A percentile compares a stretch with the other conserved stretches of the same genome.
Conservation (phyloP, 2,329 filamentous ascomycete species). For the Pleomassaria siparia region DNA sequence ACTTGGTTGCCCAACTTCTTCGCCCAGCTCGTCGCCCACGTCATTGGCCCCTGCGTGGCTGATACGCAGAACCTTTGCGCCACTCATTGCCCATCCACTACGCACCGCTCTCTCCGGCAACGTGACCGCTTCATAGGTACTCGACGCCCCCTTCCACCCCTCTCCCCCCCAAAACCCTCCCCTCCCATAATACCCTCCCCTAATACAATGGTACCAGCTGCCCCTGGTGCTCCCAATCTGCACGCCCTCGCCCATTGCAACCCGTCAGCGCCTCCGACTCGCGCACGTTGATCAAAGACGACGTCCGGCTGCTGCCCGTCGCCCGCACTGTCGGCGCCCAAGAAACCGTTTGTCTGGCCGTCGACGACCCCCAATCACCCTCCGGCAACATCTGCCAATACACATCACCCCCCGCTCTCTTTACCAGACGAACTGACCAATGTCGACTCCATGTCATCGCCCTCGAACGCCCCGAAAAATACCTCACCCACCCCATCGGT, state of each 20-base stretch:
- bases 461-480: conserved; percentile 41
- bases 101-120: conserved; percentile 17
- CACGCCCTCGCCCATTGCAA: background rate
- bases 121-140: conserved; percentile 27
- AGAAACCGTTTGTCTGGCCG: conserved; percentile 1
- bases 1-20: no score
- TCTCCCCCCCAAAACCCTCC: no score
- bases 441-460: conserved; percentile 48
- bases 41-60: background rate
- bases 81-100: conserved; percentile 1
- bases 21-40: no score
- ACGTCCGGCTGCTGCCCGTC: conserved; percentile 6
- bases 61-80: background rate
- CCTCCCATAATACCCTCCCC: no score
- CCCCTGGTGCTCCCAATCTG: conserved; percentile 13
- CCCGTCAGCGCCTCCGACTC: conserved; percentile 21
- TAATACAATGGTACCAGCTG: conserved; percentile 25
- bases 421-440: conserved; percentile 41
- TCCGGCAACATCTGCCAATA: conserved; percentile 37
- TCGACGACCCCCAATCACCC: background rate
- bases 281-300: conserved; percentile 9
- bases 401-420: conserved; percentile 33
- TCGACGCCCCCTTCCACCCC: conserved; percentile 18
- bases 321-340: conserved; percentile 1
- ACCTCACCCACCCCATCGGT: conserved; percentile 45